Evolutionary conservation across 225 moss, liverwort and hornwort genomes (phyloP).

Genomic region (Rhytidiadelphus loreus): DNA sequence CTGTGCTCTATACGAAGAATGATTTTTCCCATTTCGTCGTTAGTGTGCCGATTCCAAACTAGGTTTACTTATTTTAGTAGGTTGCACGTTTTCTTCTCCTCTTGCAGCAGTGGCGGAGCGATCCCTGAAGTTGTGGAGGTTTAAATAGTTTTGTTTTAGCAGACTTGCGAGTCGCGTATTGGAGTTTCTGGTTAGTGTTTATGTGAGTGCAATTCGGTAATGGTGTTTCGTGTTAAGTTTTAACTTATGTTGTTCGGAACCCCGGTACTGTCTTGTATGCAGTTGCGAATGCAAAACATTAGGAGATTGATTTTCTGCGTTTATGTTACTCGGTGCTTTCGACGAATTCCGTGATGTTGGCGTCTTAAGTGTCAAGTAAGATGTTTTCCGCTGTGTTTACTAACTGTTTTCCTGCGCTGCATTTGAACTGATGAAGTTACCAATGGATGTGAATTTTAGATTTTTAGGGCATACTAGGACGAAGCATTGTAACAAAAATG

Average conservation of each 20-base stretch:
- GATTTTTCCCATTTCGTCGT: neutral
- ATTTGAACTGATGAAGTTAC: neutral
- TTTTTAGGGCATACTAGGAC: neutral
- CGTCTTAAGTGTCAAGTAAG: slow-evolving; percentile 14
- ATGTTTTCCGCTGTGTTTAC: neutral
- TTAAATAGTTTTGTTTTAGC: neutral
- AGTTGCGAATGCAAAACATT: neutral
- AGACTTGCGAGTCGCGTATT: no score
- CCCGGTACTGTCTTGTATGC: neutral
- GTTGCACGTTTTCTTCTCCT: neutral
- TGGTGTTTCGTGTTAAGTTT: no score
- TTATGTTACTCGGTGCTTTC: neutral
- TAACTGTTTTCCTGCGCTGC: neutral
- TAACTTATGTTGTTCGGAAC: no score
- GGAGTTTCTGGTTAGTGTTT: neutral
- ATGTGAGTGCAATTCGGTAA: neutral
- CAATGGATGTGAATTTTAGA: neutral
- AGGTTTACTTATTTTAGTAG: no score
- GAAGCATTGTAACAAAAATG: neutral
- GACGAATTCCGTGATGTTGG: slow-evolving; percentile 50
- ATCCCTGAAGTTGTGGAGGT: neutral
- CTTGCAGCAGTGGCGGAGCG: neutral
- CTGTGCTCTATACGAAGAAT: neutral
- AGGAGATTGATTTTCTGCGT: neutral
- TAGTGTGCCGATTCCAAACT: neutral